Conservation (phyloP, 169 alveolate species). For the Cryptosporidium canis region DNA sequence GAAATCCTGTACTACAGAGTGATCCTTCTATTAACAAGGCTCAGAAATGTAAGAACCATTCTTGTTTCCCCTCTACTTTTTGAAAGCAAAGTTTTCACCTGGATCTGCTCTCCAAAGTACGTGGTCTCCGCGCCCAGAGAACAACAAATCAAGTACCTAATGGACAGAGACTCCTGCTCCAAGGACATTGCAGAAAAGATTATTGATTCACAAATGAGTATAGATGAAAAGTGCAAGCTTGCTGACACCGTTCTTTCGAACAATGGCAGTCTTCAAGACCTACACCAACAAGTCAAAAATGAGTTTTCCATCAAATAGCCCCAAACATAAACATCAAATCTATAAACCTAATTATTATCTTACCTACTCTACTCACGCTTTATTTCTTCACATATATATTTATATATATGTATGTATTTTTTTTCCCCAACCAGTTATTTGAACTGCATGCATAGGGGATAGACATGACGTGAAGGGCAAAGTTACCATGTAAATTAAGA, state of each 20-base stretch:
- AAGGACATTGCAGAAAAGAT: constrained; percentile 5
- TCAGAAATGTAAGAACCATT: constrained; percentile 32
- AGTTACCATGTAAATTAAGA: neutral
- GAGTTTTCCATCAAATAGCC: neutral
- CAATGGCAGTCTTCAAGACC: constrained; percentile 39
- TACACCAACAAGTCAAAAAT: neutral
- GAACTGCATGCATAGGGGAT: neutral
- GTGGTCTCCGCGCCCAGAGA: constrained; percentile 75
- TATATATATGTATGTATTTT: too few relatives aligned
- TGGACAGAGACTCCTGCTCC: constrained; percentile 73
- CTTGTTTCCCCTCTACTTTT: constrained; percentile 85
- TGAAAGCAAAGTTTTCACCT: constrained; percentile 79
- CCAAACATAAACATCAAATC: neutral
- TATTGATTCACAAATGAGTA: constrained; percentile 48
- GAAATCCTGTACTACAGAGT: constrained; percentile 73
- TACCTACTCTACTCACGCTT: neutral
- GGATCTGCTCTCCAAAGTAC: constrained; percentile 82
- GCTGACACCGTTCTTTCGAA: constrained; percentile 75
- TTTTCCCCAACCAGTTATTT: neutral
- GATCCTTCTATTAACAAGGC: constrained; percentile 37
- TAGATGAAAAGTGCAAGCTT: constrained; percentile 57
- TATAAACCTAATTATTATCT: neutral
- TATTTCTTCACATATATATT: too few relatives aligned
- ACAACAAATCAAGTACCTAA: constrained; percentile 73
- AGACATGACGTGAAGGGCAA: constrained; percentile 29